Percentiles rank a stretch among this genome's conserved stretches.
Conservation (phyloP, 371 early-diverging fungal species). For the Paraphysoderma sedebokerense region DNA sequence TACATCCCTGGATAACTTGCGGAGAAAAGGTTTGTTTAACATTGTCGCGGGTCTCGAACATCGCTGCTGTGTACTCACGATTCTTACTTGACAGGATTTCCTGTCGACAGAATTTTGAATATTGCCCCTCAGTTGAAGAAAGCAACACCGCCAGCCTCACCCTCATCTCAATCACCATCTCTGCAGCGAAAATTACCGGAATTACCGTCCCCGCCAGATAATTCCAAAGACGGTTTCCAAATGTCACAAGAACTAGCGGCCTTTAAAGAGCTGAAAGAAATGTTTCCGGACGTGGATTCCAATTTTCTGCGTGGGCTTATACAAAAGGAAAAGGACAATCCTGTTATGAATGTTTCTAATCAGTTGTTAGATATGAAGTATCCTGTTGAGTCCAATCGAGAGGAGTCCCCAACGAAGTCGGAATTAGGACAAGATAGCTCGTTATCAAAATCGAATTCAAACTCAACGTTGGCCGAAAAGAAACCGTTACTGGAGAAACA, state of each 20-base stretch:
- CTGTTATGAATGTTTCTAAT: slow-evolving; percentile 38
- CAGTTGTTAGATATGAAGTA: slow-evolving; percentile 39
- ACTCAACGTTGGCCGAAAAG: too few relatives aligned
- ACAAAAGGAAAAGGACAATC: slow-evolving; percentile 28
- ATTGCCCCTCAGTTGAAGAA: slow-evolving; percentile 20
- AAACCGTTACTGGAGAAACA: too few relatives aligned
- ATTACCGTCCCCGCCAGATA: too few relatives aligned
- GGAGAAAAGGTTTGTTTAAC: slow-evolving; percentile 25
- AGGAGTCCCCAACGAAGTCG: too few relatives aligned
- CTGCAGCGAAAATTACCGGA: too few relatives aligned
- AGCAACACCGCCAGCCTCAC: slow-evolving; percentile 2
- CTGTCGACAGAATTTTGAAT: slow-evolving; percentile 72
- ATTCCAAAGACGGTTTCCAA: too few relatives aligned
- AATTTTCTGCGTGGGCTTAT: slow-evolving; percentile 34
- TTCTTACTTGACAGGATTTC: slow-evolving; percentile 34
- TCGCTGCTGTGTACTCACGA: not conserved
- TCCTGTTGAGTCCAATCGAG: slow-evolving; percentile 24
- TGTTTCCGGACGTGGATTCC: slow-evolving; percentile 53
- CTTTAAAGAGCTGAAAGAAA: slow-evolving; percentile 4
- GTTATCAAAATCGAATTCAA: too few relatives aligned
- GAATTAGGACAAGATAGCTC: too few relatives aligned
- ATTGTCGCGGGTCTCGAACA: not conserved
- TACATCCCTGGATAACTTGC: slow-evolving; percentile 34
- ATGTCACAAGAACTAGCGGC: too few relatives aligned
- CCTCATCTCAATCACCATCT: not conserved